Percentiles rank a stretch among this genome's conserved stretches.
phyloP scores from a whole-genome alignment of 1,284 basidiomycete genomes.

The Blastosporella zonata region DNA sequence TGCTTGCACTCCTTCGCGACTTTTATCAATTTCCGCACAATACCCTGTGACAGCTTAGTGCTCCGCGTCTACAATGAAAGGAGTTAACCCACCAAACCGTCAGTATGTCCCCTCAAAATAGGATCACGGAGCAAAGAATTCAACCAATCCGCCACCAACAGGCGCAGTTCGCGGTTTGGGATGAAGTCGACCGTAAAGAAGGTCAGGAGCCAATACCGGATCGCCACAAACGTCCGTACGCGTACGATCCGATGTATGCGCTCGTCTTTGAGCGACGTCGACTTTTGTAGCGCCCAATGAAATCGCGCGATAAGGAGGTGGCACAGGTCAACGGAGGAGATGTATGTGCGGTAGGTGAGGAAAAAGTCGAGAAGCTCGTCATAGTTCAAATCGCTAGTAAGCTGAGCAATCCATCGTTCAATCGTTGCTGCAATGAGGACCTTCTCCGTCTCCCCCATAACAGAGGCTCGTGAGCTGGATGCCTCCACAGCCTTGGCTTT shows the following conservation, averaged over 20 bases:
- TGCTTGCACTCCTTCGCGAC: slow-evolving; percentile 77
- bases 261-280: slow-evolving; percentile 54
- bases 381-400: slow-evolving; percentile 80
- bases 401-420: slow-evolving; percentile 86
- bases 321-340: slow-evolving; percentile 72
- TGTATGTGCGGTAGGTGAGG: slow-evolving; percentile 82
- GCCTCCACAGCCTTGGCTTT: slow-evolving; percentile 31
- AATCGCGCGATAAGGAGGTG: slow-evolving; percentile 80
- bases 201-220: slow-evolving; percentile 83
- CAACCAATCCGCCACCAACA: slow-evolving; percentile 72
- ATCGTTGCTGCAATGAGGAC: slow-evolving; percentile 82
- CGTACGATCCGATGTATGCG: slow-evolving; percentile 72
- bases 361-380: slow-evolving; percentile 85
- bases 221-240: slow-evolving; percentile 82
- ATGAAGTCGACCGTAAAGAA: slow-evolving; percentile 87
- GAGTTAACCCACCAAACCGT: slow-evolving; percentile 59
- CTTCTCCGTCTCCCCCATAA: slow-evolving; percentile 36
- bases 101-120: slow-evolving; percentile 58
- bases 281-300: slow-evolving; percentile 76
- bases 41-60: slow-evolving; percentile 44
- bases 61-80: slow-evolving; percentile 4
- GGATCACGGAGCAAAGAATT: slow-evolving; percentile 73
- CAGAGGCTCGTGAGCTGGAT: slow-evolving; percentile 27
- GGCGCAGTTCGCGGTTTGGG: slow-evolving; percentile 72
- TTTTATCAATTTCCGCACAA: slow-evolving; percentile 78